Conservation (phyloP, 2,329 filamentous ascomycete genomes). For the Ophiostoma ips region DNA sequence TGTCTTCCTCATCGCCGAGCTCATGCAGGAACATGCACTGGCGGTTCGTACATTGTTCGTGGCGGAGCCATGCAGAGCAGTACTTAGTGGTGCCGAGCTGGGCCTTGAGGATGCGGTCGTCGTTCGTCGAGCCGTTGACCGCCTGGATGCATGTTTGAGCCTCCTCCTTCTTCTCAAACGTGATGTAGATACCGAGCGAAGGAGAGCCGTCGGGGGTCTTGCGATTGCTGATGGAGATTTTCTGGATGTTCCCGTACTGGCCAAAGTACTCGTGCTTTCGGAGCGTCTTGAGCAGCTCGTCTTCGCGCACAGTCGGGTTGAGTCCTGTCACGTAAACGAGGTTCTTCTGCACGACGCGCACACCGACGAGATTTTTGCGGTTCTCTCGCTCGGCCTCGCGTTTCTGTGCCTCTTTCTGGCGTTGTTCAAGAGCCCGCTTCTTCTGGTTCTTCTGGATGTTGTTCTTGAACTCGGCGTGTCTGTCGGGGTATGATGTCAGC, state of each 20-base stretch:
- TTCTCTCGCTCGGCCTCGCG: constrained; percentile 91
- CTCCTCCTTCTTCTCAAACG: constrained; percentile 83
- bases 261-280: constrained; percentile 90
- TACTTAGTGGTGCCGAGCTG: constrained; percentile 90
- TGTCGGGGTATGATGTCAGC: constrained; percentile 23
- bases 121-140: constrained; percentile 85
- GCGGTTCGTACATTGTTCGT: constrained; percentile 86
- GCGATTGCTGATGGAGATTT: constrained; percentile 95
- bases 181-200: constrained; percentile 96
- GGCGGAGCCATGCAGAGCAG: constrained; percentile 89
- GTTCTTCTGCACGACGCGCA: constrained; percentile 96
- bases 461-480: constrained; percentile 59
- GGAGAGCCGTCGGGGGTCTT: constrained; percentile 66
- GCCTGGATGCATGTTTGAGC: constrained; percentile 80
- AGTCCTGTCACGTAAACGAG: constrained; percentile 95
- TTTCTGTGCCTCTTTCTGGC: constrained; percentile 91
- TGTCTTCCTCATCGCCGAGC: constrained; percentile 94
- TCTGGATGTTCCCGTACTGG: constrained; percentile 95
- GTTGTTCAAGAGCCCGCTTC: constrained; percentile 66
- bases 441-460: constrained; percentile 84
- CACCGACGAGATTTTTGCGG: constrained; percentile 87
- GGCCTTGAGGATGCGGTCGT: constrained; percentile 69
- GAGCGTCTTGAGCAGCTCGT: constrained; percentile 79
- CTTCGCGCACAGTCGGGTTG: constrained; percentile 81
- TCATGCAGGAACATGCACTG: constrained; percentile 98